Conservation (phyloP, 2,329 filamentous ascomycete species). For the Byssoonygena ceratinophila region DNA sequence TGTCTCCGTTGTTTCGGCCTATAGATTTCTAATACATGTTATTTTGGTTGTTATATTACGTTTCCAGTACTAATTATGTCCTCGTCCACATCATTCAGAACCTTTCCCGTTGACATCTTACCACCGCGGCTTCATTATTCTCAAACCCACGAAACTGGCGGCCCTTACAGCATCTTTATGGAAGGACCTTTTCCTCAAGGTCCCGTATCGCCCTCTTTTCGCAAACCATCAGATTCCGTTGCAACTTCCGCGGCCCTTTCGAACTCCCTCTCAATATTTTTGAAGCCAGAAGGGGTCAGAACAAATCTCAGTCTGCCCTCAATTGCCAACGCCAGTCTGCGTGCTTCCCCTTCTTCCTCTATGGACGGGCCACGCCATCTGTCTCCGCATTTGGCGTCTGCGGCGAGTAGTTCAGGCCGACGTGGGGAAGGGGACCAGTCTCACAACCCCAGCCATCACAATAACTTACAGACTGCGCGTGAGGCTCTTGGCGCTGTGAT, state of each 20-base stretch:
- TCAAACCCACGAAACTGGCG: constrained; percentile 10
- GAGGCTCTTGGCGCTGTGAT: constrained; percentile 32
- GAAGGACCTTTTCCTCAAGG: constrained; percentile 35
- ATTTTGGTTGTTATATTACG: too few species aligned
- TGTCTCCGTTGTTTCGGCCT: not conserved
- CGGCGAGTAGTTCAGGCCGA: constrained; percentile 42
- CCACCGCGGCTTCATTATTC: not conserved
- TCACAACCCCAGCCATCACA: constrained; percentile 19
- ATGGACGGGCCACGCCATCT: constrained; percentile 29
- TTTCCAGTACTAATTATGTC: constrained; percentile 11
- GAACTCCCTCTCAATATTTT: constrained; percentile 26
- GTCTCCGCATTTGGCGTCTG: constrained; percentile 31
- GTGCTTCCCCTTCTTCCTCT: constrained; percentile 24
- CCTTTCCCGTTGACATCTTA: constrained; percentile 1
- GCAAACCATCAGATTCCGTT: constrained; percentile 23
- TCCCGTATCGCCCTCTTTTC: constrained; percentile 31
- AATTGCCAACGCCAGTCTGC: constrained; percentile 35
- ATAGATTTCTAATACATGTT: too few species aligned
- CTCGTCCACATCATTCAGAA: constrained; percentile 1
- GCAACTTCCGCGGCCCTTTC: constrained; percentile 22
- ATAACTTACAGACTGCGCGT: constrained; percentile 33
- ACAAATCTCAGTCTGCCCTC: constrained; percentile 32
- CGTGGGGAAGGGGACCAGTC: constrained; percentile 26
- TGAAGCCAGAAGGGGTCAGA: constrained; percentile 28
- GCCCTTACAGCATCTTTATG: constrained; percentile 28